Evolutionary conservation across 73 alveolate species (phyloP).

Genomic region (Blepharisma stoltei): DNA sequence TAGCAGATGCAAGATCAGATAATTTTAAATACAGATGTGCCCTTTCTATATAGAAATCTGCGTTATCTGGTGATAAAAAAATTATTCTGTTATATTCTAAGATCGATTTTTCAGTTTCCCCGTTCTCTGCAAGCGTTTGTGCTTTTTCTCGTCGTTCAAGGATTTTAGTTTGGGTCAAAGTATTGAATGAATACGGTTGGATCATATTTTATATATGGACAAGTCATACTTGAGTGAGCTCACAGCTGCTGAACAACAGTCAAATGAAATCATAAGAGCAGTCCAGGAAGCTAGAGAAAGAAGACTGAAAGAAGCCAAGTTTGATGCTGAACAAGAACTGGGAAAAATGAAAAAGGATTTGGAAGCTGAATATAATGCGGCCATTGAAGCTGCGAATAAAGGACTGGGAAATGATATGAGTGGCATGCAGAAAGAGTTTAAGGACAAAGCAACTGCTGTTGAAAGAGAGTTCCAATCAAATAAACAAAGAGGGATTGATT

Average conservation of each 20-base stretch:
- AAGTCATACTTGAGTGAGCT: background rate
- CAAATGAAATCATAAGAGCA: background rate
- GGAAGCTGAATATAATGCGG: slow-evolving; percentile 13
- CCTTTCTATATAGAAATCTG: slow-evolving; percentile 64
- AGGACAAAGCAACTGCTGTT: background rate
- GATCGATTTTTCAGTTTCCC: slow-evolving; percentile 59
- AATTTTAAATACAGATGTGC: slow-evolving; percentile 65
- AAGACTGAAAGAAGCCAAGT: background rate
- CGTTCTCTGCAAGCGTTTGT: slow-evolving; percentile 40
- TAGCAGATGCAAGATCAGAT: slow-evolving; percentile 67
- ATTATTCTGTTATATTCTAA: slow-evolving; percentile 56
- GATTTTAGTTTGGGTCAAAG: slow-evolving; percentile 36
- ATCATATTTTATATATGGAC: slow-evolving; percentile 1
- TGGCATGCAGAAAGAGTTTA: background rate
- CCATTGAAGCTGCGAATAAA: background rate
- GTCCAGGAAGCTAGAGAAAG: background rate
- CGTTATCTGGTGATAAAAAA: slow-evolving; percentile 47
- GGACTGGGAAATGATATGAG: background rate
- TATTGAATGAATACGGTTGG: background rate
- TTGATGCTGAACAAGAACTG: background rate
- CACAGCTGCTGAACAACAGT: background rate
- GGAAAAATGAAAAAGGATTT: slow-evolving; percentile 1
- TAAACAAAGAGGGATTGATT: background rate
- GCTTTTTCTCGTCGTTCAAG: slow-evolving; percentile 63
- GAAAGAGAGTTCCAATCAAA: background rate